These are phyloP conservation scores for Tympanopsis confertula DNA, from an alignment of 2,329 filamentous ascomycete species.

Conservation along the genomic window DNA sequence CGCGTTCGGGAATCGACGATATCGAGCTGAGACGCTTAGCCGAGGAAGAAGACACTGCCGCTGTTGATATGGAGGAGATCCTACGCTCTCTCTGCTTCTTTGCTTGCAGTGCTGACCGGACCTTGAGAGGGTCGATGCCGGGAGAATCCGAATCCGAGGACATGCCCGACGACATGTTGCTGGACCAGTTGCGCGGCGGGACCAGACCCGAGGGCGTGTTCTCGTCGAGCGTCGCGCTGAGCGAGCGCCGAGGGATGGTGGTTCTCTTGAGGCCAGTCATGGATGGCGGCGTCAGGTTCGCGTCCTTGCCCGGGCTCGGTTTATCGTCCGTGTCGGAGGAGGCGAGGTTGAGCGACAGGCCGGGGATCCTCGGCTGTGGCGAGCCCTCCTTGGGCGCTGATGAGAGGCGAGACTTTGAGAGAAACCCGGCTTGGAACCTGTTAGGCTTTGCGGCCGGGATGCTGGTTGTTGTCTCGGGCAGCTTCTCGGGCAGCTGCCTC, in stretches of 20 bases:
- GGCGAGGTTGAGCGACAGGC: slow-evolving; percentile 43
- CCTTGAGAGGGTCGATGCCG: slow-evolving; percentile 37
- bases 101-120: slow-evolving; percentile 40
- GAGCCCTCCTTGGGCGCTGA: slow-evolving; percentile 41
- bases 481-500: not conserved
- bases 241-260: no score
- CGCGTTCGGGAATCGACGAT: no score
- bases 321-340: slow-evolving; percentile 38
- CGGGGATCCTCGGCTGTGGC: slow-evolving; percentile 43
- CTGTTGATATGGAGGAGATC: no score
- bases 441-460: slow-evolving; percentile 5
- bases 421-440: not conserved
- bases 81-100: slow-evolving; percentile 34
- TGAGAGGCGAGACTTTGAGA: slow-evolving; percentile 14
- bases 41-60: no score
- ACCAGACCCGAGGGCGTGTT: slow-evolving; percentile 4
- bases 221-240: slow-evolving; percentile 22
- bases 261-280: slow-evolving; percentile 34
- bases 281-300: slow-evolving; percentile 36
- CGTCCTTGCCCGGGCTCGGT: slow-evolving; percentile 32
- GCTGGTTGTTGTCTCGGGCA: not conserved
- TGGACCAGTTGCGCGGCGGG: slow-evolving; percentile 20
- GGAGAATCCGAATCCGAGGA: slow-evolving; percentile 34
- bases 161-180: slow-evolving; percentile 17
- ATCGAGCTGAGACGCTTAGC: no score